These are phyloP conservation scores for Ophiocordyceps camponoti-saundersi DNA, from an alignment of 2,329 filamentous ascomycete genomes.

Conservation along the genomic window DNA sequence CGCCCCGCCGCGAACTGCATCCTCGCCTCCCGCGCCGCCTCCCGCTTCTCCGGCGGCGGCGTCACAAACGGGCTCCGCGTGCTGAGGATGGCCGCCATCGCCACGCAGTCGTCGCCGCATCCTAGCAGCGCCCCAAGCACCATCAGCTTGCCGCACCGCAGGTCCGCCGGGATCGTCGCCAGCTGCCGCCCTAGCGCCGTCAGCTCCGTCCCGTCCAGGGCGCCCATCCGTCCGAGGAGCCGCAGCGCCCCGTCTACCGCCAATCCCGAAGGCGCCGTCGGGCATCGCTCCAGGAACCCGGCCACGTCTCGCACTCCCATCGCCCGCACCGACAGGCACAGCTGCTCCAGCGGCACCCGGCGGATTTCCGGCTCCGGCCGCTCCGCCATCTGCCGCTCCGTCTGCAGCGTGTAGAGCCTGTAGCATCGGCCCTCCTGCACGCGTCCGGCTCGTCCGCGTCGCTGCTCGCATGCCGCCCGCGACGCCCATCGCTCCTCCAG, in stretches of 20 bases:
- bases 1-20: slow-evolving; percentile 49
- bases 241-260: slow-evolving; percentile 76
- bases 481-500: slow-evolving; percentile 94
- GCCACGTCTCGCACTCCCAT: slow-evolving; percentile 82
- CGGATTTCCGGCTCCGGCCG: slow-evolving; percentile 88
- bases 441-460: slow-evolving; percentile 81
- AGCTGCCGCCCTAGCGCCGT: slow-evolving; percentile 85
- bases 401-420: slow-evolving; percentile 79
- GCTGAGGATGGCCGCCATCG: slow-evolving; percentile 84
- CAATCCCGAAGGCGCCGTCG: slow-evolving; percentile 72
- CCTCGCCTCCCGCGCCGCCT: slow-evolving; percentile 63
- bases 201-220: slow-evolving; percentile 68
- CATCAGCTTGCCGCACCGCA: slow-evolving; percentile 86
- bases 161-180: slow-evolving; percentile 86
- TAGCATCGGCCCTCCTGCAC: slow-evolving; percentile 85
- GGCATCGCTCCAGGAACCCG: slow-evolving; percentile 65
- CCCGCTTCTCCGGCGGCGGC: slow-evolving; percentile 68
- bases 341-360: slow-evolving; percentile 80
- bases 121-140: slow-evolving; percentile 90
- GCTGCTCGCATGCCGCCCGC: slow-evolving; percentile 82
- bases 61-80: slow-evolving; percentile 74
- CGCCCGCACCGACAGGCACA: slow-evolving; percentile 84
- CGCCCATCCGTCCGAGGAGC: slow-evolving; percentile 71
- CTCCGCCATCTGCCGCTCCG: slow-evolving; percentile 74
- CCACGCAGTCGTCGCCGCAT: slow-evolving; percentile 75